phyloP scores from a whole-genome alignment of 192 early-diverging fungal species.

The Backusella sp. region DNA sequence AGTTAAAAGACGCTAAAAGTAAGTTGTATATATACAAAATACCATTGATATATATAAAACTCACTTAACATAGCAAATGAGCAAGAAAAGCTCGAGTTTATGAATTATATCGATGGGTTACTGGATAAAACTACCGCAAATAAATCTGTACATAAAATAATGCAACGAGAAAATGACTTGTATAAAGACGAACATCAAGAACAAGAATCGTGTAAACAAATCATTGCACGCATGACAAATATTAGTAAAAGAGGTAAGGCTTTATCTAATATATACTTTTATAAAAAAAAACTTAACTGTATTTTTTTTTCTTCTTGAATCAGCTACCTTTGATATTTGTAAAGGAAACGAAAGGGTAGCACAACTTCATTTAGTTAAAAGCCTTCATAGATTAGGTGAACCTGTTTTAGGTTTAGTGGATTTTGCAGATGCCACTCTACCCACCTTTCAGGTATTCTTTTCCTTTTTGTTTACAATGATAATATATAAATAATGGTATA shows the following conservation, averaged over 20 bases:
- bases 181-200: conserved; percentile 33
- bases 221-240: conserved; percentile 31
- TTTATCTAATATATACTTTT: neutral
- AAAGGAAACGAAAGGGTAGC: conserved; percentile 78
- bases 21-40: neutral
- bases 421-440: conserved; percentile 59
- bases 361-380: conserved; percentile 61
- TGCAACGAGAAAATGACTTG: conserved; percentile 48
- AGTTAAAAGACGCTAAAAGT: neutral
- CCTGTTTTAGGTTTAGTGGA: conserved; percentile 65
- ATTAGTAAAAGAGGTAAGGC: conserved; percentile 31
- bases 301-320: conserved; percentile 3
- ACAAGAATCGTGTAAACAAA: conserved; percentile 35
- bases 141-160: conserved; percentile 36
- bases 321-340: conserved; percentile 67
- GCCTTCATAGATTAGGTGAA: conserved; percentile 70
- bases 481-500: neutral
- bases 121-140: conserved; percentile 20
- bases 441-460: conserved; percentile 65
- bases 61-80: conserved; percentile 11
- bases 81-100: conserved; percentile 36
- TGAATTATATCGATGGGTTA: conserved; percentile 47
- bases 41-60: neutral
- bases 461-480: neutral
- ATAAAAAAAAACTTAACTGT: neutral